A percentile compares a stretch with the other conserved stretches of the same genome.
phyloP scores from a whole-genome alignment of 1,284 basidiomycete genomes.

The Pulchroboletus neoregius region DNA sequence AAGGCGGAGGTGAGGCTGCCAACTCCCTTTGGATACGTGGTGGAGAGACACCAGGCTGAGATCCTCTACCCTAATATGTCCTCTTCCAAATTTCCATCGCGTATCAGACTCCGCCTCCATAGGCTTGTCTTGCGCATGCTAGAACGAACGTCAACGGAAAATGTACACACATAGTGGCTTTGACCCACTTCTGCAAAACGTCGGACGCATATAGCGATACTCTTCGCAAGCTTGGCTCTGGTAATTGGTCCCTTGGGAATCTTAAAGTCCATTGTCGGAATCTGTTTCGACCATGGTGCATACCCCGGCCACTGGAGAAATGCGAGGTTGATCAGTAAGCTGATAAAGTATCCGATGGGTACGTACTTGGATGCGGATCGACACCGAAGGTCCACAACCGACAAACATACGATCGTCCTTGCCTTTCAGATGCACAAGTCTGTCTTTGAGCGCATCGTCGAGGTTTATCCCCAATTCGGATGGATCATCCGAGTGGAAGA shows the following conservation, averaged over 20 bases:
- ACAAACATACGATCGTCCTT: constrained; percentile 63
- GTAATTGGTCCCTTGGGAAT: constrained; percentile 71
- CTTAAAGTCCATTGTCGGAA: constrained; percentile 72
- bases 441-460: constrained; percentile 46
- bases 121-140: constrained; percentile 46
- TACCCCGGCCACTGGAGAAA: constrained; percentile 67
- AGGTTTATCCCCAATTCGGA: constrained; percentile 55
- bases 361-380: constrained; percentile 64
- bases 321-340: constrained; percentile 8
- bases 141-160: constrained; percentile 10
- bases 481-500: constrained; percentile 52
- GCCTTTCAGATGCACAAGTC: constrained; percentile 40
- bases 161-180: neutral
- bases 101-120: constrained; percentile 60
- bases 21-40: constrained; percentile 73
- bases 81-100: constrained; percentile 58
- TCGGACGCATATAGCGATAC: constrained; percentile 59
- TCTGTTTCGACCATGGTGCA: constrained; percentile 69
- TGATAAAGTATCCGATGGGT: neutral
- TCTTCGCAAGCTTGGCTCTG: constrained; percentile 60
- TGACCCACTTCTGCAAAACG: constrained; percentile 48
- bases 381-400: constrained; percentile 69
- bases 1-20: constrained; percentile 71
- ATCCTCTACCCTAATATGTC: constrained; percentile 56
- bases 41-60: constrained; percentile 69